Evolutionary conservation across 2,329 filamentous ascomycete genomes (phyloP).

Genomic region (Sporothrix brunneoviolacea): DNA sequence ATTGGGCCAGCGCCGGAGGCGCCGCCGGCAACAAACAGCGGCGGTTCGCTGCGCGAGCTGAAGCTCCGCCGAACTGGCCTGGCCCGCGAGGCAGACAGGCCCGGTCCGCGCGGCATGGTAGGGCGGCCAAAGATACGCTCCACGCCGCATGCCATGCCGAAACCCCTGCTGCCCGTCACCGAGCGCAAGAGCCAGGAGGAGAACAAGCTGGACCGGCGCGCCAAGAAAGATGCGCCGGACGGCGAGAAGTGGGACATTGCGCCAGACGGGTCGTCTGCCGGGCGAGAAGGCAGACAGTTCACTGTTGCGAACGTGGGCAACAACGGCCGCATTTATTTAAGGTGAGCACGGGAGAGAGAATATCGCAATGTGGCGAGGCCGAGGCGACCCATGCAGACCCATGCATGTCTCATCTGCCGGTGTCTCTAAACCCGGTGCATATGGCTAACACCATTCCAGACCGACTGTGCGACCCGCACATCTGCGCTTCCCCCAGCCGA

Average conservation of each 20-base stretch:
- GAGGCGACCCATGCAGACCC: background rate
- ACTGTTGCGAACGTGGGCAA: slow-evolving; percentile 76
- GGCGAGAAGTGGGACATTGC: slow-evolving; percentile 49
- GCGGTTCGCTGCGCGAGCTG: slow-evolving; percentile 15
- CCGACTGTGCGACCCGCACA: slow-evolving; percentile 56
- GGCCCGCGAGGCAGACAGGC: slow-evolving; percentile 9
- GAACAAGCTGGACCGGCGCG: slow-evolving; percentile 27
- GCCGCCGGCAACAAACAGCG: background rate
- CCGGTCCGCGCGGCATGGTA: slow-evolving; percentile 14
- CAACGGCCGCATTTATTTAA: slow-evolving; percentile 75
- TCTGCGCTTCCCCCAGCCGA: slow-evolving; percentile 55
- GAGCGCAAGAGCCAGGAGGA: slow-evolving; percentile 40
- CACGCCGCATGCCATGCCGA: slow-evolving; percentile 23
- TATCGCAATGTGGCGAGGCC: slow-evolving; percentile 2
- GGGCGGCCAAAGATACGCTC: slow-evolving; percentile 24
- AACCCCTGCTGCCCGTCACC: slow-evolving; percentile 38
- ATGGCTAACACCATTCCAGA: slow-evolving; percentile 30
- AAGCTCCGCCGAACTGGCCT: slow-evolving; percentile 12
- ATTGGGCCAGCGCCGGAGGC: background rate
- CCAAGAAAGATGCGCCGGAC: slow-evolving; percentile 51
- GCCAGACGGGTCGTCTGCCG: slow-evolving; percentile 54
- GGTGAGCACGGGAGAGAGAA: slow-evolving; percentile 45
- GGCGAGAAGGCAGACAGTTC: slow-evolving; percentile 64
- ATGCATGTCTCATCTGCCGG: background rate
- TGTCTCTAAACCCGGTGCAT: background rate